Base-by-base conservation (phyloP, 352 stramenopile species). In the Phytophthora pini region DNA sequence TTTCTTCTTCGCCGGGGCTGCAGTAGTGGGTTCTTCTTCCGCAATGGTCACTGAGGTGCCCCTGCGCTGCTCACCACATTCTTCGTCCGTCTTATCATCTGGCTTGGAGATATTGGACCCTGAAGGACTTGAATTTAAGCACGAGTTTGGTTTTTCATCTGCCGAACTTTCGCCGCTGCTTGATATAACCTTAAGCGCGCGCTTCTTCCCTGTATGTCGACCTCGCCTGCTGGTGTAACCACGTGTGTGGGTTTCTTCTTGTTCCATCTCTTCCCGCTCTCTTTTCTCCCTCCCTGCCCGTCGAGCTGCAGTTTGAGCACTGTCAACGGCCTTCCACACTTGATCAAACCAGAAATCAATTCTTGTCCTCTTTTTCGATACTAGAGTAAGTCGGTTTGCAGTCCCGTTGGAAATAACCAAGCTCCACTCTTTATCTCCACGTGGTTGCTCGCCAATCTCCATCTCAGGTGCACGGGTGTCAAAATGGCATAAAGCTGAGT, bases 291-390 rank as follows among this genome's bases (percentile, higher is more conserved):
- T 60, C 45, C 61, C 61, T n/a, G 17, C 34, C 52, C 63, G 51
- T 48, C 34, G 56, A 31, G 46, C 41, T 39, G n/a, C 38, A 54
- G 56, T 31, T 24, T 59, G 41, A 45, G 64, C 66, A 48, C 36
- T 65, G 41, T 78, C 68, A 24, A 84, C 53, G 24, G 57, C 51
- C 40, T 81, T 82, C 31, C 61, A 80, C 27, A 87, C 68, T 70
- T 84, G 73, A 65, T 87, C 78, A 66, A 74, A 87, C 78, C 76
- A 87, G 49, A 78, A 87, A 27, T 87, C 78, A 32, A 87, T 78
- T 59, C 78, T 74, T 24, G 73, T 74, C 45, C 78, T 56, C 38
- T 79, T 80, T 44, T 75, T 78, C 3, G 77, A 79, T 52, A 82
- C 65, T 1, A 87, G 45, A 5, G 57, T 68, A 10, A 76, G 44